Conservation (phyloP, 73 alveolate species). For the Tetrahymena elliotti region DNA sequence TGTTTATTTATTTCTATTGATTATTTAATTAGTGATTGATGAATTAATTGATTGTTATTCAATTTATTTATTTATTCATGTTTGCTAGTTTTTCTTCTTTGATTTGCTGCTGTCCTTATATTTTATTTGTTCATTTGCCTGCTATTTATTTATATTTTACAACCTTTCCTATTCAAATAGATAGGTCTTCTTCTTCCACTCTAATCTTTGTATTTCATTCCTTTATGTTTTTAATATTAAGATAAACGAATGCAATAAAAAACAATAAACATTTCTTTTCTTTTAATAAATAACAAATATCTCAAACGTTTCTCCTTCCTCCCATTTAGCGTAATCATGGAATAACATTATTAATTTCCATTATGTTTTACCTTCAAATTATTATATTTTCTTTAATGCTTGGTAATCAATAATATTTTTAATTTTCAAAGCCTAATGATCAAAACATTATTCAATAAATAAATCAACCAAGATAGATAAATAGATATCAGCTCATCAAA, state of each 20-base stretch:
- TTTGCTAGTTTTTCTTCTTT: background rate
- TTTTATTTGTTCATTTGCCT: background rate
- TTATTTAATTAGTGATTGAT: background rate
- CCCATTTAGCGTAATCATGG: background rate
- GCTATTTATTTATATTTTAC: background rate
- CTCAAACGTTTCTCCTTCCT: background rate
- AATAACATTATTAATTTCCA: no score
- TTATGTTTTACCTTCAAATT: background rate
- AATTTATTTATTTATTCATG: background rate
- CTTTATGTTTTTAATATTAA: background rate
- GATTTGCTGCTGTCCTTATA: background rate
- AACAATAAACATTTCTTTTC: background rate
- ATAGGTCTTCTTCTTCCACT: background rate
- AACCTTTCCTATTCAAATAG: background rate
- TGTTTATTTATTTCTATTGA: background rate
- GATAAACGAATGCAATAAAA: background rate
- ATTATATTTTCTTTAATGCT: background rate
- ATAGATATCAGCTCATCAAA: background rate
- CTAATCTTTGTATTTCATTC: background rate
- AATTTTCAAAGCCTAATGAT: background rate
- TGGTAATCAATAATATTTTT: no score
- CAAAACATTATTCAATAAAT: background rate
- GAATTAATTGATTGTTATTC: background rate
- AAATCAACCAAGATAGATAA: background rate
- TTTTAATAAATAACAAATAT: no score